Conservation (phyloP, 768 basidiomycete genomes). For the Collybia sordida region DNA sequence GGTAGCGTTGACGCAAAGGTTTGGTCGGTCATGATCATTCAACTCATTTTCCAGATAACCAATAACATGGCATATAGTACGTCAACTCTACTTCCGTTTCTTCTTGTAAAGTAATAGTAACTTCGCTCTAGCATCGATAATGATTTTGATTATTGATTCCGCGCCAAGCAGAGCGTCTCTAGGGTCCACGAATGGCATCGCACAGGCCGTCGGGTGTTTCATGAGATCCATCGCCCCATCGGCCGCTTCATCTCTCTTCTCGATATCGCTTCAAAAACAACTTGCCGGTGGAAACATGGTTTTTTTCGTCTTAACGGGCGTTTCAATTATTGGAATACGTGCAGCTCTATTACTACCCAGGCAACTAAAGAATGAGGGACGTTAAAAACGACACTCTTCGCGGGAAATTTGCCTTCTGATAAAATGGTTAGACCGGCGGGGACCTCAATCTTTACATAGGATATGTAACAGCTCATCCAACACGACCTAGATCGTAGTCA, state of each 20-base stretch:
- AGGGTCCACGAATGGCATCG: constrained; percentile 55
- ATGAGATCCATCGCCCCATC: constrained; percentile 43
- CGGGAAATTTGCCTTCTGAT: no score
- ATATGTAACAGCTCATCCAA: no score
- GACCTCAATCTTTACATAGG: no score
- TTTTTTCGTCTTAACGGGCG: constrained; percentile 23
- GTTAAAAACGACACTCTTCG: no score
- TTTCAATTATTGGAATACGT: constrained; percentile 13
- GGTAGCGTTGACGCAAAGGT: constrained; percentile 33
- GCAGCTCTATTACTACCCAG: constrained; percentile 12
- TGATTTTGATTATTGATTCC: constrained; percentile 43
- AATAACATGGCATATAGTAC: constrained; percentile 35
- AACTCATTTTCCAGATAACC: constrained; percentile 27
- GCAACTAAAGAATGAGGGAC: no score
- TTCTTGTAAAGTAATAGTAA: neutral
- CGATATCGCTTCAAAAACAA: constrained; percentile 34
- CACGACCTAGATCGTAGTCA: no score
- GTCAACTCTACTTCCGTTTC: constrained; percentile 3
- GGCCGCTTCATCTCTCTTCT: constrained; percentile 41
- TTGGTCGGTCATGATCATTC: constrained; percentile 27
- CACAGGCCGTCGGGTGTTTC: constrained; percentile 49
- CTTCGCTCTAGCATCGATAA: constrained; percentile 44
- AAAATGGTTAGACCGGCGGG: no score
- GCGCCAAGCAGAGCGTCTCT: constrained; percentile 40
- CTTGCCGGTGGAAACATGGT: constrained; percentile 38